Percentiles rank a stretch among this genome's conserved stretches.
Evolutionary conservation across 805 yeast genomes (phyloP).

Genomic region (Candida ipomoeae): DNA sequence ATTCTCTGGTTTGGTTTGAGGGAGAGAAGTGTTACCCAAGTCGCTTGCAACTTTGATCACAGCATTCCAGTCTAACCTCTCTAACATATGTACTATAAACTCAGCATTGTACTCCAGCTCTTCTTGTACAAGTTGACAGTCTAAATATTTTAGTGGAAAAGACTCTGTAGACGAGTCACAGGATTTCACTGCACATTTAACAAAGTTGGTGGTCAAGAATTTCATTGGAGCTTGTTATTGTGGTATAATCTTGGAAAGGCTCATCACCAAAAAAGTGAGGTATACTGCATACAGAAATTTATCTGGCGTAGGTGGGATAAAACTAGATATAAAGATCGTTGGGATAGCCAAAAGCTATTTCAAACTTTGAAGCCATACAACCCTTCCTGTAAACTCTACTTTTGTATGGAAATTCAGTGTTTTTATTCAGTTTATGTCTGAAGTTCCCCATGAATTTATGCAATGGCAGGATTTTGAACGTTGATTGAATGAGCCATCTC

Average conservation of each 20-base stretch:
- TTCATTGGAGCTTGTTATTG: slow-evolving; percentile 52
- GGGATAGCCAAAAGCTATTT: background rate
- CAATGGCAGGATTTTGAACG: background rate
- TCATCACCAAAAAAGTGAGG: slow-evolving; percentile 5
- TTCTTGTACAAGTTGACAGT: slow-evolving; percentile 69
- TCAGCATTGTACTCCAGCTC: slow-evolving; percentile 81
- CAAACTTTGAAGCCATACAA: background rate
- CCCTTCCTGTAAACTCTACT: background rate
- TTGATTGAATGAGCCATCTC: background rate
- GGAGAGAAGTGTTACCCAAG: slow-evolving; percentile 33
- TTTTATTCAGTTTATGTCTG: background rate
- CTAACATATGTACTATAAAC: slow-evolving; percentile 70
- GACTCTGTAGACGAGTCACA: slow-evolving; percentile 73
- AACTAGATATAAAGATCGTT: background rate
- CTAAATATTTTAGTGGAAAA: slow-evolving; percentile 71
- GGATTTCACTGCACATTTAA: slow-evolving; percentile 81
- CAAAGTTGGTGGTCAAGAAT: slow-evolving; percentile 92
- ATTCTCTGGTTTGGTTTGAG: slow-evolving; percentile 52
- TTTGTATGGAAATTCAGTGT: background rate
- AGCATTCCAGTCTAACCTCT: slow-evolving; percentile 87
- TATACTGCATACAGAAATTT: background rate
- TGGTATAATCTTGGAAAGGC: background rate
- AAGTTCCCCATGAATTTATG: background rate
- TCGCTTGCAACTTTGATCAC: slow-evolving; percentile 72
- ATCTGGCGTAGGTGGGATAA: background rate